These are phyloP conservation scores for Drechslera avenae DNA, from an alignment of 2,329 filamentous ascomycete species.

Conservation along the genomic window DNA sequence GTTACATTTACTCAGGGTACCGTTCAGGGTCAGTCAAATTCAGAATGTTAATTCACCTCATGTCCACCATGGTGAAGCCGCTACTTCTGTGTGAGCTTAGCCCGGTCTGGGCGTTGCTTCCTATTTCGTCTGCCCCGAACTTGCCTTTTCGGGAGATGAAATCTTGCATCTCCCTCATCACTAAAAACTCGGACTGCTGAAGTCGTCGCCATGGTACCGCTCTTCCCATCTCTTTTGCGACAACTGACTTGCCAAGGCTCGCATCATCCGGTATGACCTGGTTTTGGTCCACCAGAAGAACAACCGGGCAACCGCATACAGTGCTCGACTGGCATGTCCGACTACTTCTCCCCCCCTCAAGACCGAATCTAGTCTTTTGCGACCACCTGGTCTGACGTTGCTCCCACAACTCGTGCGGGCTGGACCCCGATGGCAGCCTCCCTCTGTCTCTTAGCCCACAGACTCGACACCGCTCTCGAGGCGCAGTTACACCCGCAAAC, in stretches of 20 bases:
- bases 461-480: slow-evolving; percentile 13
- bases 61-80: slow-evolving; percentile 11
- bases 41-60: slow-evolving; percentile 28
- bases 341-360: not conserved
- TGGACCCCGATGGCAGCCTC: not conserved
- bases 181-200: not conserved
- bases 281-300: not conserved
- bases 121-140: slow-evolving; percentile 16
- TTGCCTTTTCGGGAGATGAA: slow-evolving; percentile 25
- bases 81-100: slow-evolving; percentile 24
- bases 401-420: slow-evolving; percentile 6
- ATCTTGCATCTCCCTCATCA: slow-evolving; percentile 13
- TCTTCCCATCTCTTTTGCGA: not conserved
- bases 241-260: not conserved
- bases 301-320: not conserved
- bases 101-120: slow-evolving; percentile 26
- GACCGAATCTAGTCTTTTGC: not conserved
- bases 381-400: slow-evolving; percentile 9
- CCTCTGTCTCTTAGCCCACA: not conserved
- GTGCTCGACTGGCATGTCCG: not conserved
- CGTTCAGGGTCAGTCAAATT: slow-evolving; percentile 36
- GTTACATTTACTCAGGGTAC: slow-evolving; percentile 38
- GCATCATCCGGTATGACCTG: not conserved
- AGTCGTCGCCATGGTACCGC: not conserved
- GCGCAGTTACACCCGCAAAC: slow-evolving; percentile 10